phyloP scores from a whole-genome alignment of 371 early-diverging fungal genomes.

The Rhizopus sp. region DNA sequence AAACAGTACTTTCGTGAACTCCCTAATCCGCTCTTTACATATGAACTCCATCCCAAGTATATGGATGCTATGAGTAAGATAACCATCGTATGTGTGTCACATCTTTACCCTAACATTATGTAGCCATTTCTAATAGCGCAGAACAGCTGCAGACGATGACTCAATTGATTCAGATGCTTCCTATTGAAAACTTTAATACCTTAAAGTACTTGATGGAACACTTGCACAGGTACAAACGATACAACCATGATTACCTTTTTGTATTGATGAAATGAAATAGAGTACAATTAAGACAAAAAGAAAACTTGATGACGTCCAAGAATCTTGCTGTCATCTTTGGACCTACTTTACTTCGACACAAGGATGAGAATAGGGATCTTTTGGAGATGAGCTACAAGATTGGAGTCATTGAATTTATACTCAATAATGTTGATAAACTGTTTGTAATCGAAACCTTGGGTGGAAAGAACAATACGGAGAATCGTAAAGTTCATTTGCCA shows the following conservation, averaged over 20 bases:
- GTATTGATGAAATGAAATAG: constrained; percentile 21
- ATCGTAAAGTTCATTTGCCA: constrained; percentile 18
- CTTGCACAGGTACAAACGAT: constrained; percentile 30
- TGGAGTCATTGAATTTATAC: constrained; percentile 64
- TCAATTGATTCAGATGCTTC: constrained; percentile 35
- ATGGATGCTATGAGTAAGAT: constrained; percentile 60
- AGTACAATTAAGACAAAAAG: constrained; percentile 53
- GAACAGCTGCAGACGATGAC: constrained; percentile 24
- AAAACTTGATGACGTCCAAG: constrained; percentile 87
- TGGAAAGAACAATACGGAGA: constrained; percentile 3
- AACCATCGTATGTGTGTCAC: no score
- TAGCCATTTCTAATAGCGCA: constrained; percentile 22
- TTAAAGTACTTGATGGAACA: constrained; percentile 44
- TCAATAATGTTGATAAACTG: constrained; percentile 47
- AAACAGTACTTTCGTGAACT: constrained; percentile 93
- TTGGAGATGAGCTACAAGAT: constrained; percentile 81
- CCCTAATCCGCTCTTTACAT: constrained; percentile 89
- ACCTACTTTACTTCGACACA: constrained; percentile 82
- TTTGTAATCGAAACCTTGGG: constrained; percentile 32
- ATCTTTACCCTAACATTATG: background rate
- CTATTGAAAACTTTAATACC: constrained; percentile 46
- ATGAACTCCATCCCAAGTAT: constrained; percentile 73
- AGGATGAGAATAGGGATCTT: constrained; percentile 68
- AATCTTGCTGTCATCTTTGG: constrained; percentile 94
- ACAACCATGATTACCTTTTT: constrained; percentile 5